A percentile compares a stretch with the other conserved stretches of the same genome.
Evolutionary conservation across 495 filamentous ascomycete genomes (phyloP).

Genomic region (Neurospora africana): DNA sequence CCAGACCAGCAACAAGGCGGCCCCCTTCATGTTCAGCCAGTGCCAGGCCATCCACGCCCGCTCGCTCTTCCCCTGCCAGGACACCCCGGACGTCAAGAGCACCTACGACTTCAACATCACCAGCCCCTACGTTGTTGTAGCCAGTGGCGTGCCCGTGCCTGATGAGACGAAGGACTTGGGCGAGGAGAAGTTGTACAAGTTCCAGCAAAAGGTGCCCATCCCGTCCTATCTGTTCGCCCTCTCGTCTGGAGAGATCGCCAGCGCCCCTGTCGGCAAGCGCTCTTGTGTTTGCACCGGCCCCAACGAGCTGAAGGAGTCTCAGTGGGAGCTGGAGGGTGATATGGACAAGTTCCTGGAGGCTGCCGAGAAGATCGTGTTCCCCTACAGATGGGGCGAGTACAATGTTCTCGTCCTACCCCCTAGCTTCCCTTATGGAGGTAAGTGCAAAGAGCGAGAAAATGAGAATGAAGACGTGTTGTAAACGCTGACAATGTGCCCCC

Average conservation of each 20-base stretch:
- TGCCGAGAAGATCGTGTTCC: slow-evolving; percentile 79
- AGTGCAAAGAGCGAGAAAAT: neutral
- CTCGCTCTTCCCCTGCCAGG: slow-evolving; percentile 91
- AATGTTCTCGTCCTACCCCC: slow-evolving; percentile 86
- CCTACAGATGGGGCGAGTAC: slow-evolving; percentile 88
- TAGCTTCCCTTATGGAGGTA: slow-evolving; percentile 71
- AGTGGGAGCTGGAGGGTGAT: slow-evolving; percentile 82
- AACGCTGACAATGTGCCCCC: slow-evolving; percentile 2
- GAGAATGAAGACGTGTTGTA: neutral
- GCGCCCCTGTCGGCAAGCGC: slow-evolving; percentile 73
- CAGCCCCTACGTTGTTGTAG: slow-evolving; percentile 77
- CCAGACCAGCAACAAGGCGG: slow-evolving; percentile 86
- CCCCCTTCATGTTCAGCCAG: slow-evolving; percentile 96
- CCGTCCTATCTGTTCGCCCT: slow-evolving; percentile 89
- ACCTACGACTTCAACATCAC: slow-evolving; percentile 80
- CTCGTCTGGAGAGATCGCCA: slow-evolving; percentile 78
- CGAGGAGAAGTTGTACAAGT: slow-evolving; percentile 58
- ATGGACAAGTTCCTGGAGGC: slow-evolving; percentile 84
- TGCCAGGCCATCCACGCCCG: slow-evolving; percentile 93
- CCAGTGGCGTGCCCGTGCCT: slow-evolving; percentile 67
- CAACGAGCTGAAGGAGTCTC: slow-evolving; percentile 69
- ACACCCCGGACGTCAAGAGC: slow-evolving; percentile 90
- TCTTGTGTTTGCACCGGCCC: slow-evolving; percentile 78
- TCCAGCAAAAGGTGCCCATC: slow-evolving; percentile 82
- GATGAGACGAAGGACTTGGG: slow-evolving; percentile 31